phyloP scores from a whole-genome alignment of 495 filamentous ascomycete genomes.

The Penicillium verhagenii region DNA sequence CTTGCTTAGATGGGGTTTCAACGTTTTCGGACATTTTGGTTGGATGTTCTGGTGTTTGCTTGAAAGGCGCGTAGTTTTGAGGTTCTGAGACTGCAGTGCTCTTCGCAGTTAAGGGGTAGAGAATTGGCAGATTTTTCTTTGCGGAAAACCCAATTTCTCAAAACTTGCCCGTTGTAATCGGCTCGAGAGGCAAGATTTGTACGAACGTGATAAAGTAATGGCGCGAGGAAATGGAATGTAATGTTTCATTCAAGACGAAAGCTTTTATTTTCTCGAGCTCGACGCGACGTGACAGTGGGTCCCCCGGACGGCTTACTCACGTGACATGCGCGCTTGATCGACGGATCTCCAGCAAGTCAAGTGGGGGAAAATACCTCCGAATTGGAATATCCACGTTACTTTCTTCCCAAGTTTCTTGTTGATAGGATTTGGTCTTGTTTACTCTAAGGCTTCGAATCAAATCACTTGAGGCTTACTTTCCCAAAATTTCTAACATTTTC shows the following conservation, averaged over 20 bases:
- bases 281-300: constrained; percentile 21
- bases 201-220: too few species aligned
- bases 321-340: constrained; percentile 5
- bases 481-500: too few species aligned
- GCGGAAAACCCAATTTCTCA: not conserved
- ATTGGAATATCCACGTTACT: too few species aligned
- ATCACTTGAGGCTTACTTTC: too few species aligned
- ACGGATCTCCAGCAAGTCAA: not conserved
- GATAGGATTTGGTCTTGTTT: too few species aligned
- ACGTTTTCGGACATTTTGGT: constrained; percentile 11
- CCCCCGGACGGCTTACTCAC: not conserved
- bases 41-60: constrained; percentile 29
- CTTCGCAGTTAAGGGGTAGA: not conserved
- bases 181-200: not conserved
- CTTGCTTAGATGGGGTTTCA: constrained; percentile 25
- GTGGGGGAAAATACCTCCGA: not conserved
- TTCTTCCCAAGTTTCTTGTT: too few species aligned
- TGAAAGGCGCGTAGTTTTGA: constrained; percentile 18
- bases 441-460: too few species aligned
- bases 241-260: not conserved
- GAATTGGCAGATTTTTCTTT: not conserved
- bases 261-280: constrained; percentile 3
- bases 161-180: not conserved
- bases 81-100: not conserved
- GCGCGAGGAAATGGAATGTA: not conserved